These are phyloP conservation scores for Sphaerosporella brunnea DNA, from an alignment of 495 filamentous ascomycete genomes.

Conservation along the genomic window DNA sequence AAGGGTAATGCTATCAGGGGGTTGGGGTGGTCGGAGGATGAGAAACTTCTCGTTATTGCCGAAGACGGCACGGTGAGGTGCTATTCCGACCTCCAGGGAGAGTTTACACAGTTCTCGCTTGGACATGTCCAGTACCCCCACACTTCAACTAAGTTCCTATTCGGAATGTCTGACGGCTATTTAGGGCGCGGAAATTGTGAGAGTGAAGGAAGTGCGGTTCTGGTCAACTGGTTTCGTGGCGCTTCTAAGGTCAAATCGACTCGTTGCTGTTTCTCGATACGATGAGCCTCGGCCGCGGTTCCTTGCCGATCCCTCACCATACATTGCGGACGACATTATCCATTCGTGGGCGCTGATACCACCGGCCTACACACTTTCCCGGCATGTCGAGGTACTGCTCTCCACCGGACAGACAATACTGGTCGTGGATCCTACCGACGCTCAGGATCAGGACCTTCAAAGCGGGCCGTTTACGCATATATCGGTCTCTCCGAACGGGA, in stretches of 20 bases:
- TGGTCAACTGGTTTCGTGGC: constrained; percentile 85
- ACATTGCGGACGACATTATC: constrained; percentile 42
- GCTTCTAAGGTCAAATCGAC: constrained; percentile 71
- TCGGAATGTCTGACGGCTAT: too few species aligned
- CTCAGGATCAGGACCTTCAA: constrained; percentile 74
- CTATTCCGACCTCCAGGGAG: constrained; percentile 79
- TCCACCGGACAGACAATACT: constrained; percentile 74
- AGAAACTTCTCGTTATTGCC: constrained; percentile 75
- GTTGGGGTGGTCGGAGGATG: constrained; percentile 92
- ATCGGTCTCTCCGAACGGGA: constrained; percentile 75
- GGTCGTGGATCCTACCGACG: constrained; percentile 69
- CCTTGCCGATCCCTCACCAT: constrained; percentile 50
- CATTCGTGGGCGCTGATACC: constrained; percentile 82
- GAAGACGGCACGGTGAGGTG: constrained; percentile 80
- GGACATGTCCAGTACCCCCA: constrained; percentile 45
- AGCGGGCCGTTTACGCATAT: constrained; percentile 86
- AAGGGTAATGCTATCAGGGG: constrained; percentile 75
- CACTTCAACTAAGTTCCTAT: too few species aligned
- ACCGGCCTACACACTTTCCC: constrained; percentile 76
- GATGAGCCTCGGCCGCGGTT: constrained; percentile 76
- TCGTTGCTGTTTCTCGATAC: constrained; percentile 75
- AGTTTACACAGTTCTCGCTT: constrained; percentile 90
- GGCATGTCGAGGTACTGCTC: constrained; percentile 82
- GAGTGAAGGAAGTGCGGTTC: constrained; percentile 74
- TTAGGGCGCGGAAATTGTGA: constrained; percentile 66